Base-by-base conservation (phyloP, 2,329 filamentous ascomycete species). In the Apiospora malaysiana region DNA sequence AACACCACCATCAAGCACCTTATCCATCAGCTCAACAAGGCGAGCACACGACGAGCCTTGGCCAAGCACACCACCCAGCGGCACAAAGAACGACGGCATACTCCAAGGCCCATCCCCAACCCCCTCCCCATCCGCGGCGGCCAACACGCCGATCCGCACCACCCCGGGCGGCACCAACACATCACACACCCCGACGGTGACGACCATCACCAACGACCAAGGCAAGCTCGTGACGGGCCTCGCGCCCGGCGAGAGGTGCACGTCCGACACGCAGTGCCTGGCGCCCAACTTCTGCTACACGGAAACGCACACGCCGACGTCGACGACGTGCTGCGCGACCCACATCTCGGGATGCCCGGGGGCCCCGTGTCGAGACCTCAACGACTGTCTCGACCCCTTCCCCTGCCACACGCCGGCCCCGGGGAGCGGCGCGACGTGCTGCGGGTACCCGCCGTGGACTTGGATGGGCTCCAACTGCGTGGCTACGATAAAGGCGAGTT, bases 241-340 rank as follows among this genome's bases (percentile, higher is more conserved):
- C 10, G 59, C 40, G 25, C 32, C 69, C 32, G 69, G 63, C 16
- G 9, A 56, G 69, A 43, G 18, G 10, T 40, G 32, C 18, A 47
- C 40, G 16, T 43, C 66, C 25, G 69, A 70, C 46, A 27, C 42
- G 32, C 63, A 70, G n/a, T 70, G 69, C 18, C 51, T 59, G 7
- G 27, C 51, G 7, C 51, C 51, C 16, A 59, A 59, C 27, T n/a
- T 37, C 16, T 59, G 51, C 51, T 37, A 59, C 51, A 59, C 51
- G 27, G 51, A 59, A 7, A 59, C 51, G 51, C 51, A 59, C 18
- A 10, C 51, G 27, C 51, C 51, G 27, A 7, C 51, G 27, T 59
- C 51, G 51, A 59, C 51, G 51, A 59, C 51, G 7, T 59, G 51
- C 18, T 63, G 56, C 56, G 56, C 32, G 32, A 37, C 16, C 32